A percentile compares a stretch with the other conserved stretches of the same genome.
These are phyloP conservation scores for Decorospora gaudefroyi DNA, from an alignment of 2,329 filamentous ascomycete genomes.

Conservation along the genomic window DNA sequence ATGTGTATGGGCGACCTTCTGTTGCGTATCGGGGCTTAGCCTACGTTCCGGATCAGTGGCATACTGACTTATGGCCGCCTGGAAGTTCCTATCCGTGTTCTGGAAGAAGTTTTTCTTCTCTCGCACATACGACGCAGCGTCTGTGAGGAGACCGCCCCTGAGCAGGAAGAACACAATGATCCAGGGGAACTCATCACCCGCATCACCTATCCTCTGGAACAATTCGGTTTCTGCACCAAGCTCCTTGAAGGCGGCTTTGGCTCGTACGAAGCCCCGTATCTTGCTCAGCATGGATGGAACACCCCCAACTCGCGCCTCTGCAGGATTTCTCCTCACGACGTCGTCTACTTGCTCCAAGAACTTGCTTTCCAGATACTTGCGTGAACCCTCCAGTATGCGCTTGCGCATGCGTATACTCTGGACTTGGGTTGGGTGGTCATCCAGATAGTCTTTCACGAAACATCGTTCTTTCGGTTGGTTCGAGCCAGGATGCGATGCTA, in stretches of 20 bases:
- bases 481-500: slow-evolving; percentile 60
- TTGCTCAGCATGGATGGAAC: slow-evolving; percentile 87
- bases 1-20: slow-evolving; percentile 88
- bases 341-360: slow-evolving; percentile 79
- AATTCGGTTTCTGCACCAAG: slow-evolving; percentile 80
- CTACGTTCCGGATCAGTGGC: slow-evolving; percentile 75
- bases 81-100: slow-evolving; percentile 87
- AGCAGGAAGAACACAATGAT: slow-evolving; percentile 91
- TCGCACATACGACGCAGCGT: slow-evolving; percentile 85
- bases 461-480: slow-evolving; percentile 73
- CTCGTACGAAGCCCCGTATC: slow-evolving; percentile 86
- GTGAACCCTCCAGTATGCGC: slow-evolving; percentile 78
- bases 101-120: slow-evolving; percentile 82
- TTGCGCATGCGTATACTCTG: slow-evolving; percentile 71
- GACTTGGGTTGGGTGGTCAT: slow-evolving; percentile 69
- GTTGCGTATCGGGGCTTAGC: slow-evolving; percentile 77
- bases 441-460: slow-evolving; percentile 76
- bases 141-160: slow-evolving; percentile 78
- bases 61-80: slow-evolving; percentile 84
- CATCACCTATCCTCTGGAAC: slow-evolving; percentile 69
- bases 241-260: slow-evolving; percentile 79
- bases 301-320: slow-evolving; percentile 87
- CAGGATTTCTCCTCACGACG: slow-evolving; percentile 78
- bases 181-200: slow-evolving; percentile 82
- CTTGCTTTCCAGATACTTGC: slow-evolving; percentile 76